Conservation (phyloP, 2,329 filamentous ascomycete genomes). For the Tolypocladium paradoxum region DNA sequence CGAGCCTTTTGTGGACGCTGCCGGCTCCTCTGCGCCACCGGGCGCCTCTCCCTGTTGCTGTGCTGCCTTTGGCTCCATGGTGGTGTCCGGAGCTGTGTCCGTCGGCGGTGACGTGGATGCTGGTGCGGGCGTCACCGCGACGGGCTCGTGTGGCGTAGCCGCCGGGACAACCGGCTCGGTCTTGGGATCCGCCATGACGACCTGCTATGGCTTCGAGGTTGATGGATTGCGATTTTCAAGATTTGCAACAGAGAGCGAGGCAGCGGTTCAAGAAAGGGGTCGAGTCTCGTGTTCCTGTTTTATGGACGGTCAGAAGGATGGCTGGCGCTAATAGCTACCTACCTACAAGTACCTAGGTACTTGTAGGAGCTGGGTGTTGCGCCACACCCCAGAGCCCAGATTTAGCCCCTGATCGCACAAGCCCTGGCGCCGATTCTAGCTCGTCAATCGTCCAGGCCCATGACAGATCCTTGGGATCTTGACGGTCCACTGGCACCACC, state of each 20-base stretch:
- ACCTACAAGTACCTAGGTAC: too few species aligned
- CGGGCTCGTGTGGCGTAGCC: neutral
- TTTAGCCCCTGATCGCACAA: too few species aligned
- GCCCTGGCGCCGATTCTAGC: too few species aligned
- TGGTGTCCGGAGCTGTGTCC: too few species aligned
- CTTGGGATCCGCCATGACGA: neutral
- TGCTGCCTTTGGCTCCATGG: neutral
- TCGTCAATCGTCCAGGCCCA: too few species aligned
- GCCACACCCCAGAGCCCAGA: too few species aligned
- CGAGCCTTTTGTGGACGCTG: neutral
- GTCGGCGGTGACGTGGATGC: neutral
- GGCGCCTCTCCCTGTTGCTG: neutral
- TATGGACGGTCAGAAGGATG: too few species aligned
- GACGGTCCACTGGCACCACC: too few species aligned
- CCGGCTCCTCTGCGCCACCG: neutral
- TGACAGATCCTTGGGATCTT: too few species aligned
- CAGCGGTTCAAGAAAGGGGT: neutral
- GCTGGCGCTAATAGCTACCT: too few species aligned
- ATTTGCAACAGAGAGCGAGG: neutral
- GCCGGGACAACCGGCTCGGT: neutral
- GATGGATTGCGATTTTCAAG: too few species aligned
- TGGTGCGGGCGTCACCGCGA: neutral
- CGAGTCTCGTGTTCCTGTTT: neutral
- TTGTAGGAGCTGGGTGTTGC: too few species aligned
- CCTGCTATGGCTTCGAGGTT: neutral